phyloP scores from a whole-genome alignment of 495 filamentous ascomycete genomes.

The Platismatia glauca region DNA sequence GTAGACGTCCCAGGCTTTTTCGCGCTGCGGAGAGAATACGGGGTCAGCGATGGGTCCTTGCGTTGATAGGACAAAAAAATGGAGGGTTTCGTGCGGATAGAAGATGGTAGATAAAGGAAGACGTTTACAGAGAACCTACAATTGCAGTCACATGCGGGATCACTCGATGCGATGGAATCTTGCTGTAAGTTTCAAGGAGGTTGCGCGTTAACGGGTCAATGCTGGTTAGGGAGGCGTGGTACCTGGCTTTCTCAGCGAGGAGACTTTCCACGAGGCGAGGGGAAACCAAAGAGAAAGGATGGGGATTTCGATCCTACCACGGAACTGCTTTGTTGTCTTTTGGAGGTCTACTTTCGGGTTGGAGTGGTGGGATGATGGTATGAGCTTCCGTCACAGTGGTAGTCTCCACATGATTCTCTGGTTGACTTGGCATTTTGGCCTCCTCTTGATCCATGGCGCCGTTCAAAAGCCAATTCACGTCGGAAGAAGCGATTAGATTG shows the following conservation, averaged over 20 bases:
- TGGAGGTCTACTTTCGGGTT: background rate
- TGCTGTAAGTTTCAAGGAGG: slow-evolving; percentile 11
- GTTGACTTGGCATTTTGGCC: background rate
- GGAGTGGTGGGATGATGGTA: background rate
- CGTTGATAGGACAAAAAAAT: background rate
- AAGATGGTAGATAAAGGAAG: background rate
- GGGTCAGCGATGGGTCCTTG: background rate
- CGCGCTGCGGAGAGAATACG: slow-evolving; percentile 28
- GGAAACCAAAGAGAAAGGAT: background rate
- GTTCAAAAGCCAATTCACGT: background rate
- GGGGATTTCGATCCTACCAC: background rate
- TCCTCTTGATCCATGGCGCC: background rate
- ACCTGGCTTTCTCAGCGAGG: slow-evolving; percentile 6
- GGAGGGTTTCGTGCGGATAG: background rate
- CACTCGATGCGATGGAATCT: background rate
- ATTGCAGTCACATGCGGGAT: background rate
- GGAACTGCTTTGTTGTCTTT: slow-evolving; percentile 7
- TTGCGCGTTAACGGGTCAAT: slow-evolving; percentile 4
- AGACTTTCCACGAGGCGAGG: background rate
- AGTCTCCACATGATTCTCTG: background rate
- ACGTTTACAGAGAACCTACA: background rate
- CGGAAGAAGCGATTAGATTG: slow-evolving; percentile 4
- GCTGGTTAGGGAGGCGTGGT: background rate
- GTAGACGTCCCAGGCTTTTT: slow-evolving; percentile 37
- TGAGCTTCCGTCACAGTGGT: background rate